phyloP scores from a whole-genome alignment of 345 rosid genomes.

The Litchi chinensis region DNA sequence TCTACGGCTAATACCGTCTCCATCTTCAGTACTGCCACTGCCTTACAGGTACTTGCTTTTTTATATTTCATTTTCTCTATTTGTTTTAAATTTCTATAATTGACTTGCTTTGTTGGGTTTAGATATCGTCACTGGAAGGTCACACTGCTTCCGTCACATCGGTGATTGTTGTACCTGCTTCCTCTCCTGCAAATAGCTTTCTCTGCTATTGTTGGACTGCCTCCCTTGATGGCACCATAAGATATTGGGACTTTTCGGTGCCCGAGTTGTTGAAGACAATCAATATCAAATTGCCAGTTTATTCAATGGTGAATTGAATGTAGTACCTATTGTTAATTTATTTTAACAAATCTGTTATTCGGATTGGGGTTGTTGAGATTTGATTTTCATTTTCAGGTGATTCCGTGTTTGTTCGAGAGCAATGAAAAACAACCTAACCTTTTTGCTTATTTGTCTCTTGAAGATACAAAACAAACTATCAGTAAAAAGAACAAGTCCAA shows the following conservation, averaged over 20 bases:
- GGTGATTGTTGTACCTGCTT: conserved; percentile 70
- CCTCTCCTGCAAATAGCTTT: conserved; percentile 51
- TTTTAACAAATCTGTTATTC: background rate
- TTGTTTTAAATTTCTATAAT: background rate
- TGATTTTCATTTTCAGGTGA: conserved; percentile 54
- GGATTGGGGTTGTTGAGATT: conserved; percentile 6
- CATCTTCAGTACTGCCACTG: conserved; percentile 84
- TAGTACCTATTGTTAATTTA: no score
- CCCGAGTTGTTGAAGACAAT: conserved; percentile 77
- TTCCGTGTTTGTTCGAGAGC: conserved; percentile 64
- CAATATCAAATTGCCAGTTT: conserved; percentile 56
- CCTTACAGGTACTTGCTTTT: conserved; percentile 54
- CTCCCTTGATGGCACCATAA: conserved; percentile 87
- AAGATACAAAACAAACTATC: conserved; percentile 22
- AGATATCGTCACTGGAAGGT: conserved; percentile 80
- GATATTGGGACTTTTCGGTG: conserved; percentile 84
- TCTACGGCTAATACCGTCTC: conserved; percentile 76
- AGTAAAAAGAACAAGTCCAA: conserved; percentile 9
- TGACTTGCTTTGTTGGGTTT: background rate
- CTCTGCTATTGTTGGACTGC: conserved; percentile 91
- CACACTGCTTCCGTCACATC: conserved; percentile 77
- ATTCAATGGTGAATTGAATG: conserved; percentile 61
- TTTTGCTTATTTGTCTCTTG: conserved; percentile 71
- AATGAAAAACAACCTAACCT: conserved; percentile 37
- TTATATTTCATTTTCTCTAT: background rate